phyloP scores from a whole-genome alignment of 2,329 filamentous ascomycete genomes.

The Fusarium falciforme region DNA sequence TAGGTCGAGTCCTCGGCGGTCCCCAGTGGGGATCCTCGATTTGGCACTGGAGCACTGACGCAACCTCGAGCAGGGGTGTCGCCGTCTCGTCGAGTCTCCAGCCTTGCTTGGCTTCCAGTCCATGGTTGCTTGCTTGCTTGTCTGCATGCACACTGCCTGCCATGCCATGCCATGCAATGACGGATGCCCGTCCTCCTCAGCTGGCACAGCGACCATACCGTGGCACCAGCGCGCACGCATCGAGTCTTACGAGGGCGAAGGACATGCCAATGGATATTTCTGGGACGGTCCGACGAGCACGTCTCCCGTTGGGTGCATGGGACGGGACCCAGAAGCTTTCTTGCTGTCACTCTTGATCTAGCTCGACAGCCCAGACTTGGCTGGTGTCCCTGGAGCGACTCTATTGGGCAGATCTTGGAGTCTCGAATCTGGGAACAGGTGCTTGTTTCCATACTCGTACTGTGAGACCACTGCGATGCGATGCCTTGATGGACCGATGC shows the following conservation, averaged over 20 bases:
- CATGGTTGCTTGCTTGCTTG: conserved; percentile 3
- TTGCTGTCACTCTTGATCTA: conserved; percentile 4
- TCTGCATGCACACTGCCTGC: conserved; percentile 17
- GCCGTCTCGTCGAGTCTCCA: conserved; percentile 12
- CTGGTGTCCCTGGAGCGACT: conserved; percentile 9
- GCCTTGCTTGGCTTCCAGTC: neutral
- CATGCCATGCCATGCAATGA: conserved; percentile 25
- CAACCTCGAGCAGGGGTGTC: conserved; percentile 20
- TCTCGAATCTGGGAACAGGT: conserved; percentile 24
- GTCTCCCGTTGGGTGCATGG: conserved; percentile 15
- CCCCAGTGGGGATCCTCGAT: conserved; percentile 27
- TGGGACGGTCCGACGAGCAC: conserved; percentile 15
- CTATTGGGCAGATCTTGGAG: conserved; percentile 24
- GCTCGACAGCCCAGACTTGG: conserved; percentile 1
- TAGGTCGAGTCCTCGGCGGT: conserved; percentile 16
- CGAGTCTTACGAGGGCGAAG: conserved; percentile 14
- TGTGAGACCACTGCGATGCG: conserved; percentile 26
- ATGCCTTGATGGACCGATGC: conserved; percentile 3
- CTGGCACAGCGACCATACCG: conserved; percentile 16
- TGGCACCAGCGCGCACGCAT: conserved; percentile 5
- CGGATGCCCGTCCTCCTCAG: neutral
- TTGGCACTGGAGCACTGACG: conserved; percentile 34
- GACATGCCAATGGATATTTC: conserved; percentile 7
- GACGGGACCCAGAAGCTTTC: conserved; percentile 27
- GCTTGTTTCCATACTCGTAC: conserved; percentile 23